Percentiles rank a stretch among this genome's conserved stretches.
Conservation (phyloP, 148 eudicot genomes). For the Limonium bicolor region DNA sequence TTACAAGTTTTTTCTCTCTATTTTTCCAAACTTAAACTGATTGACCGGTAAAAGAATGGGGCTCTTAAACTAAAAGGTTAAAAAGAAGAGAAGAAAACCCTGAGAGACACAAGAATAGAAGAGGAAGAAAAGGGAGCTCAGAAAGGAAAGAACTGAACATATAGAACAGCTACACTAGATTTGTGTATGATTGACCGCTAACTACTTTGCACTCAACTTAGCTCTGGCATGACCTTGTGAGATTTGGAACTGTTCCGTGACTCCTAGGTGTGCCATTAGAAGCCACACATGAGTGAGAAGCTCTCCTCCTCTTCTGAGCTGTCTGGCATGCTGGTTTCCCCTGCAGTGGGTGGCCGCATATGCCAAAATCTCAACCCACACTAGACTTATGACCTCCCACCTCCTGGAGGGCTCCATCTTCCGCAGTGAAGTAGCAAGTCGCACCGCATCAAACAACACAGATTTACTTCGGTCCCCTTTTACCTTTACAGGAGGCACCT, state of each 20-base stretch:
- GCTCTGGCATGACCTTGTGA: conserved; percentile 29
- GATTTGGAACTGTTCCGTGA: conserved; percentile 29
- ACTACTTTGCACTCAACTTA: conserved; percentile 12
- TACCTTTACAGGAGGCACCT: conserved; percentile 23
- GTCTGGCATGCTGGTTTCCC: conserved; percentile 25
- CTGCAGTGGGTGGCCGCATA: conserved; percentile 30
- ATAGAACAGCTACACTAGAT: no score
- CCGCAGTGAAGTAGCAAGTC: conserved; percentile 17
- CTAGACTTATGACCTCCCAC: conserved; percentile 17
- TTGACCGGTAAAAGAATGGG: no score
- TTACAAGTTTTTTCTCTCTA: no score
- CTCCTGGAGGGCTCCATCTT: neutral
- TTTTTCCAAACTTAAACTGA: no score
- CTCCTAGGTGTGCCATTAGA: conserved; percentile 38
- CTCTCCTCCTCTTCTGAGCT: conserved; percentile 35
- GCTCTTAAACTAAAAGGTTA: no score
- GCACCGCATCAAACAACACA: conserved; percentile 31
- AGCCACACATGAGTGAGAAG: conserved; percentile 42
- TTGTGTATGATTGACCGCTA: no score
- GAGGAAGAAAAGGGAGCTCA: no score
- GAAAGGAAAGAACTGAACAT: no score
- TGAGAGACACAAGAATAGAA: no score
- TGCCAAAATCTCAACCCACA: conserved; percentile 30
- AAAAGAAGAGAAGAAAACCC: no score
- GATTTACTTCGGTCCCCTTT: conserved; percentile 49